Evolutionary conservation across 768 basidiomycete genomes (phyloP).

Genomic region (Mycena galericulata): DNA sequence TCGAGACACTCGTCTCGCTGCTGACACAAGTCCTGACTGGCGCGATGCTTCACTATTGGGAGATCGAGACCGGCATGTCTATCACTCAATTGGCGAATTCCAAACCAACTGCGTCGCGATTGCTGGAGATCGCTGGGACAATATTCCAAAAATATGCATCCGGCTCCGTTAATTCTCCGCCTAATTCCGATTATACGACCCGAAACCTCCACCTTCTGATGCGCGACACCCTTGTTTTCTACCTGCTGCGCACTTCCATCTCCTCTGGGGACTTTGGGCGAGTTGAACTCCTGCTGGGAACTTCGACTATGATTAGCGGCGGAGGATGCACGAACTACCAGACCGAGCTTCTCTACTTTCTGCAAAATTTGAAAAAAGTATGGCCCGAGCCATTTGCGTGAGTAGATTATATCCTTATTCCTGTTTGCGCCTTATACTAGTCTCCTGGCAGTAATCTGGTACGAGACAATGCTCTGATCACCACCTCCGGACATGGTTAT

Average conservation of each 20-base stretch:
- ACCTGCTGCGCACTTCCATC: background rate
- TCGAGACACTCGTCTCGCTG: constrained; percentile 31
- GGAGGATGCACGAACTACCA: constrained; percentile 14
- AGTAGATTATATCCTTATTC: background rate
- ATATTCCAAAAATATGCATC: constrained; percentile 9
- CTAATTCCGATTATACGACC: background rate
- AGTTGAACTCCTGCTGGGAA: constrained; percentile 8
- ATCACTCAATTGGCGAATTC: constrained; percentile 21
- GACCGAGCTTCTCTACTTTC: constrained; percentile 9
- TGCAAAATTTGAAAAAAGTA: constrained; percentile 17
- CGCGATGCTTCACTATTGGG: constrained; percentile 32
- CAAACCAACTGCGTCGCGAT: constrained; percentile 31
- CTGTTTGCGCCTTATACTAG: too few relatives aligned
- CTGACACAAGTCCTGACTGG: constrained; percentile 33
- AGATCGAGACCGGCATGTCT: constrained; percentile 22
- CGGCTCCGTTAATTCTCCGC: background rate
- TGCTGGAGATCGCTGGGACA: constrained; percentile 16
- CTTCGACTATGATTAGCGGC: constrained; percentile 20
- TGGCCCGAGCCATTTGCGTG: constrained; percentile 18
- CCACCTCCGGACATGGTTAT: background rate
- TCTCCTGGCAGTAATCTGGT: constrained; percentile 1
- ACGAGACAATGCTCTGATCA: constrained; percentile 12
- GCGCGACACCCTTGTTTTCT: constrained; percentile 6
- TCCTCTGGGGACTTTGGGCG: constrained; percentile 15
- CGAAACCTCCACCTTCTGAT: constrained; percentile 1